phyloP scores from a whole-genome alignment of 352 stramenopile genomes.

The Phytophthora uliginosa region DNA sequence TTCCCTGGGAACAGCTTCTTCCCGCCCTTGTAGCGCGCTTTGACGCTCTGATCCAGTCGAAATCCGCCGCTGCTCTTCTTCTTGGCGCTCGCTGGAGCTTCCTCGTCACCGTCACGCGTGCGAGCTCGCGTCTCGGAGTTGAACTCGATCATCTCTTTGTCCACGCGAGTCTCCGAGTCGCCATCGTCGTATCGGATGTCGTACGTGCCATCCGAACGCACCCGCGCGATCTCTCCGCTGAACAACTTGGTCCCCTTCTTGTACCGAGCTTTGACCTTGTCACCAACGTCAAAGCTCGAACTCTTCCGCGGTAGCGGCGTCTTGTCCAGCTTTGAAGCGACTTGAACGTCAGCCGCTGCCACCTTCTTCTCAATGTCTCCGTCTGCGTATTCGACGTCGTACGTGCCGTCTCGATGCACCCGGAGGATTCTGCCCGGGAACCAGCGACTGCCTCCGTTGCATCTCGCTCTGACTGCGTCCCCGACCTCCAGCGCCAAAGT shows the following conservation, averaged over 20 bases:
- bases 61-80: slow-evolving; percentile 31
- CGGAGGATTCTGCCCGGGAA: slow-evolving; percentile 70
- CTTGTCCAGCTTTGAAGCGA: slow-evolving; percentile 5
- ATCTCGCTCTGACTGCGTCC: slow-evolving; percentile 45
- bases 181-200: slow-evolving; percentile 77
- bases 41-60: slow-evolving; percentile 41
- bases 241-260: slow-evolving; percentile 52
- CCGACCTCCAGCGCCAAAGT: slow-evolving; percentile 20
- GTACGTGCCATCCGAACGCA: slow-evolving; percentile 69
- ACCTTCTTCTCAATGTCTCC: slow-evolving; percentile 57
- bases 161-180: slow-evolving; percentile 49
- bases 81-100: neutral
- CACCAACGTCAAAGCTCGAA: slow-evolving; percentile 32
- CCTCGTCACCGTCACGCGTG: slow-evolving; percentile 18
- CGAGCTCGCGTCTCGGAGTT: neutral
- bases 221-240: slow-evolving; percentile 48
- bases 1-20: slow-evolving; percentile 57
- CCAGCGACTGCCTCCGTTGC: slow-evolving; percentile 76
- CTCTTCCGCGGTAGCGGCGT: slow-evolving; percentile 30
- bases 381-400: slow-evolving; percentile 73
- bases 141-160: slow-evolving; percentile 28
- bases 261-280: slow-evolving; percentile 54
- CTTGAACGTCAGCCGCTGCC: slow-evolving; percentile 27
- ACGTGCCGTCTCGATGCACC: slow-evolving; percentile 66
- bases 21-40: slow-evolving; percentile 60